Conservation (phyloP, 1,284 basidiomycete species). For the Heliocybe sulcata region DNA sequence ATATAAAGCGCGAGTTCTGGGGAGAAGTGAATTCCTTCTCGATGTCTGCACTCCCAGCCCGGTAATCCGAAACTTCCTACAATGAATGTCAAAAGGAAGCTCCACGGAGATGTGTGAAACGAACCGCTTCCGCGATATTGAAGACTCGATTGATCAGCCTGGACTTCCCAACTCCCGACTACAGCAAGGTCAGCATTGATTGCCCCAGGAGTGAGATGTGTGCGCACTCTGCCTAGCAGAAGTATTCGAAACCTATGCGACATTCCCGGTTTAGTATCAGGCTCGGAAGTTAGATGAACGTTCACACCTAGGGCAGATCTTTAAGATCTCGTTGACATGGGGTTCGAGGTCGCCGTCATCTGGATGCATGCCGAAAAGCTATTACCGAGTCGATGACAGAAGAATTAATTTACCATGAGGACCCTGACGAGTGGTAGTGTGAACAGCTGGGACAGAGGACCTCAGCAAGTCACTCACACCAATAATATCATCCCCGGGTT, state of each 20-base stretch:
- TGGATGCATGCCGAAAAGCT: neutral
- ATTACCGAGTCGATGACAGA: too few species aligned
- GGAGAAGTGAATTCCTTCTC: neutral
- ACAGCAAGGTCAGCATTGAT: neutral
- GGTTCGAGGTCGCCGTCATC: neutral
- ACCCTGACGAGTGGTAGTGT: too few species aligned
- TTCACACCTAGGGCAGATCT: neutral
- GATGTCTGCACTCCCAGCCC: neutral
- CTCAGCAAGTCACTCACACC: neutral
- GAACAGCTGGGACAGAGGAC: too few species aligned
- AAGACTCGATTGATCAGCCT: neutral
- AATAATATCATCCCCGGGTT: neutral
- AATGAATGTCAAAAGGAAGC: neutral
- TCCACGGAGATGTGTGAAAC: neutral
- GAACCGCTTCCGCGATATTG: neutral
- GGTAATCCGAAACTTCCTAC: neutral
- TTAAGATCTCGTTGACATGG: neutral
- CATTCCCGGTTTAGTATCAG: neutral
- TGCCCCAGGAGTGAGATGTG: neutral
- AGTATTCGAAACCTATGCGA: neutral
- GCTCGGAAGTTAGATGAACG: neutral
- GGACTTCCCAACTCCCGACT: constrained; percentile 1
- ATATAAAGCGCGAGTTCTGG: neutral
- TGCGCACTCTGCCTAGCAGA: neutral
- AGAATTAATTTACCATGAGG: too few species aligned